Base-by-base conservation (phyloP, 371 early-diverging fungal genomes). In the Haplosporangium sp. region DNA sequence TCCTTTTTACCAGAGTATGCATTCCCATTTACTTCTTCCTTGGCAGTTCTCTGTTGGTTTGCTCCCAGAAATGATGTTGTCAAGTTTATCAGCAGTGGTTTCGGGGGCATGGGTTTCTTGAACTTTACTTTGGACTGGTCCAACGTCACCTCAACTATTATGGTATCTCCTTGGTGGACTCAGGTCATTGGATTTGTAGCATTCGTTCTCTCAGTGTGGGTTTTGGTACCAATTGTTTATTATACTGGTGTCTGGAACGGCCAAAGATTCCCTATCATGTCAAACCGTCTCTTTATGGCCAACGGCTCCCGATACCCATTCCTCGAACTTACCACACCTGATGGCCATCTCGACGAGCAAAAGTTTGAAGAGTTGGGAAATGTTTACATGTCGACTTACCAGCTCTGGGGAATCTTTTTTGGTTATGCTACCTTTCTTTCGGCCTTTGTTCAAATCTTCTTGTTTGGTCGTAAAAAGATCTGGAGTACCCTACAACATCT, bases 111-210 rank as follows among this genome's bases (percentile, higher is more conserved):
- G 83, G 85, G 85, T 8, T 71, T 84, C 40, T 35, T 84, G 48
- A 79, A 78, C 77, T 74, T 84, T 40, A 76, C 85, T 2, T 61
- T 84, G 44, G 63, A 83, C 56, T 84, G 85, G 85, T 71, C 83
- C 47, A 72, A 76, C 44, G 66, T 83, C 27, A 77, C 77, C 15
- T 75, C 79, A 27, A 72, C n/a, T 15, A 72, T 73, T 71, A 79
- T 79, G 81, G 71, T 81, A 42, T 73, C 75, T 7, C 85, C 85
- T 9, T 84, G 81, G 83, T 84, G 85, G 85, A 74, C 85, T 17
- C 81, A 83, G 44, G 82, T 76, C 53, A 82, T 76, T 45, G 48
- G 69, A 8, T 84, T 84, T 59, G 65, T 69, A 17, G 76, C 77
- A 48, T 76, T 74, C 61, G 82, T 84, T 6, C 13, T 72, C 48